Base-by-base conservation (phyloP, 2,329 filamentous ascomycete species). In the Chrysoporthe austroafricana region DNA sequence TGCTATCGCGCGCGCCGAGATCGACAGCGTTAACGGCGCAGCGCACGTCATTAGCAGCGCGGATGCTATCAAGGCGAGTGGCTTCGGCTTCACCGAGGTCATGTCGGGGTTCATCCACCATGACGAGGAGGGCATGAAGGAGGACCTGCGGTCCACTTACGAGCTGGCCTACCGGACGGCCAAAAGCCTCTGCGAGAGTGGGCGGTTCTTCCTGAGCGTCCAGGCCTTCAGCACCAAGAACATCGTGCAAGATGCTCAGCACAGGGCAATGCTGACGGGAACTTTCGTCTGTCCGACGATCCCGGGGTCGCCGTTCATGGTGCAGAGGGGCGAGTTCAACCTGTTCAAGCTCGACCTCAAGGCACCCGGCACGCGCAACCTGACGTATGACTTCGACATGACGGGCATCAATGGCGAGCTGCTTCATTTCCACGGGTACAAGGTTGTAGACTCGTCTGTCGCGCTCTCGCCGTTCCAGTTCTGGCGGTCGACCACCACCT, bases 81-180 rank as follows among this genome's bases (percentile, higher is more conserved):
- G 86, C 0, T 82, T 89, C 64, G 85, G 84, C 34, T 91, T 91
- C 73, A 86, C 85, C 0, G 88, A 91, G 74, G 84, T 89, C 67
- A 89, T 91, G 87, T 82, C 84, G 8, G 88, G 88, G 11, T 86
- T 85, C 71, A 81, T 91, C 36, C 86, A 88, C 71, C 85, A 88
- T 71, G 74, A 77, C 59, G 80, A 81, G 50, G 73, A 76, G 11
- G 77, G 76, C 39, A 73, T 83, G 52, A 73, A 73, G 6, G 79
- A 80, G 11, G 82, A 86, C 71, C 79, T 82, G 57, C 79, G 78
- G 18, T 80, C 83, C n/a, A 83, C 85, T 2, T 89, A 86, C 73
- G 78, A 85, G 68, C 78, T 84, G 26, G 85, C 85, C 2, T 82
- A 82, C 54, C 82, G 83, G 63, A 82, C 79, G 3, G 87, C 83